These are phyloP conservation scores for Breynia disticha DNA, from an alignment of 441 rosid genomes.

Conservation along the genomic window DNA sequence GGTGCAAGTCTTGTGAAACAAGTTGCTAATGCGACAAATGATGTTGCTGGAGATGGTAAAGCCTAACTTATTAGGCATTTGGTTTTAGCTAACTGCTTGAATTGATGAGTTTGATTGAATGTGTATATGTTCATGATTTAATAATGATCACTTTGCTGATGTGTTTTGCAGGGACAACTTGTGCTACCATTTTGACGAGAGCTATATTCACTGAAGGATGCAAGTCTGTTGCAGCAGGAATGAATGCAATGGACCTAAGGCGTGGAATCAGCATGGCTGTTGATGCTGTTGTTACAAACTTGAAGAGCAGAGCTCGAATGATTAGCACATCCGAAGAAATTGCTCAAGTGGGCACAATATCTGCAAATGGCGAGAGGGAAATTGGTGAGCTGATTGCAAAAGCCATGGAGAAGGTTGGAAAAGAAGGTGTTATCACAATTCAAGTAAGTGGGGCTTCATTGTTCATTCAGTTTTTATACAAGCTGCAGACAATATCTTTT, in stretches of 20 bases:
- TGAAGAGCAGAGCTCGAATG: slow-evolving; percentile 78
- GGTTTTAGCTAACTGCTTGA: too few species aligned
- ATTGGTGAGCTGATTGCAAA: slow-evolving; percentile 86
- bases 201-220: slow-evolving; percentile 82
- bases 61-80: not conserved
- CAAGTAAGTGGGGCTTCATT: slow-evolving; percentile 32
- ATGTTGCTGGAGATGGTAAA: slow-evolving; percentile 88
- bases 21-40: slow-evolving; percentile 93
- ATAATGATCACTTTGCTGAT: too few species aligned
- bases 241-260: slow-evolving; percentile 89
- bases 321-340: slow-evolving; percentile 95
- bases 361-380: slow-evolving; percentile 86
- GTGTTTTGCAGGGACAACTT: slow-evolving; percentile 66
- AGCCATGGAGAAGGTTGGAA: slow-evolving; percentile 94
- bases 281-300: slow-evolving; percentile 70
- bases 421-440: slow-evolving; percentile 86
- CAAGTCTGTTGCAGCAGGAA: slow-evolving; percentile 90
- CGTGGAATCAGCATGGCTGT: slow-evolving; percentile 86
- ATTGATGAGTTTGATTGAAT: too few species aligned
- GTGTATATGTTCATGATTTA: too few species aligned
- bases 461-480: not conserved
- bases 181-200: slow-evolving; percentile 70
- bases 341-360: slow-evolving; percentile 88
- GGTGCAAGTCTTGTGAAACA: slow-evolving; percentile 97
- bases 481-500: too few species aligned